Base-by-base conservation (phyloP, 2,329 filamentous ascomycete species). In the Fusarium domesticum region DNA sequence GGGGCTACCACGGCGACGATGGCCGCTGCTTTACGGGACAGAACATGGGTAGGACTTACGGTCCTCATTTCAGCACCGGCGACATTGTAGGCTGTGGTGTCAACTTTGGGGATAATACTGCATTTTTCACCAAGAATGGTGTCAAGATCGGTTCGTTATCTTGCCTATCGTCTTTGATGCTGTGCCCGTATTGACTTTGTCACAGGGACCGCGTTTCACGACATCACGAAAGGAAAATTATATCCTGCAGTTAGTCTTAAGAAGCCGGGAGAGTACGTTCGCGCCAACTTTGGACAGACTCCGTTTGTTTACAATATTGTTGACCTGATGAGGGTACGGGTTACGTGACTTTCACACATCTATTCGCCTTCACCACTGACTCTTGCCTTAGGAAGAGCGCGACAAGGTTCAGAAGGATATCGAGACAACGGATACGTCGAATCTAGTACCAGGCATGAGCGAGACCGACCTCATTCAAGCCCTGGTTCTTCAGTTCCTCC, bases 251-350 rank as follows among this genome's bases (percentile, higher is more conserved):
- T 86, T 18, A 82, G 83, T n/a, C 70, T 87, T 40, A 85, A 84
- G 61, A 83, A 78, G 59, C 65, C 74, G 1, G 79, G 80, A 35
- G 83, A 86, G 58, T 74, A 80, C 53, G 63, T 86, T 45, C 68
- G 73, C 47, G 78, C 74, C 53, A 87, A 87, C 60, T 86, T 87
- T 68, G 83, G 83, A 36, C 81, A 85, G 65, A 79, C 77, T 41
- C 86, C 87, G 4, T 97, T 97, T 65, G 77, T 89, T 35, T 98
- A 86, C 69, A 88, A 96, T 64, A 97, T 98, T 56, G 89, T 96
- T 66, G 79, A 80, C 47, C 80, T 93, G 76, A 85, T 96, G 72
- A 78, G 78, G 73, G 87, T 87, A 76, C 59, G 78, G 58, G 30
- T 44, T 28, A 34, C 30, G 35, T 14, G 34, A 18, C 20, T 18